These are phyloP conservation scores for Phytopythium mirpurense DNA, from an alignment of 352 stramenopile species.

Conservation along the genomic window DNA sequence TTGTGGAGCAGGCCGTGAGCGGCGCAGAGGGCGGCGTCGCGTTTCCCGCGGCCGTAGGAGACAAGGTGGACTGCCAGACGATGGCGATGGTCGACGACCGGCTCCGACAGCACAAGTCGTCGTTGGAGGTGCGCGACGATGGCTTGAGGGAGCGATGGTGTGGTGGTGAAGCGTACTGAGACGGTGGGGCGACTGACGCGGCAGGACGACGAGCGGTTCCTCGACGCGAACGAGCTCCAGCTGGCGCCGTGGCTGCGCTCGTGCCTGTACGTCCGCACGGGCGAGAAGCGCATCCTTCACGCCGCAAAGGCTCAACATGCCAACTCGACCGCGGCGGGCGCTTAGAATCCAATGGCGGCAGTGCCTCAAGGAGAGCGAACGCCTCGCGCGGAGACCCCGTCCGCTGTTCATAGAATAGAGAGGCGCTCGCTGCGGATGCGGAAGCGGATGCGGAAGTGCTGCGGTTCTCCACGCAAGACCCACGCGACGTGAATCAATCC, in stretches of 20 bases:
- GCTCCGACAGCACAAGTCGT: constrained; percentile 20
- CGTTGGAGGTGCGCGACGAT: constrained; percentile 22
- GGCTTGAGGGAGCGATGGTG: constrained; percentile 1
- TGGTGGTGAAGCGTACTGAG: constrained; percentile 1
- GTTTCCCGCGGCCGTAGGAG: constrained; percentile 22
- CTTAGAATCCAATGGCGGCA: no score
- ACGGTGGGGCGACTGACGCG: not conserved
- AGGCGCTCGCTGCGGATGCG: not conserved
- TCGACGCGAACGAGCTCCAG: constrained; percentile 31
- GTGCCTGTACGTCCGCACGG: constrained; percentile 61
- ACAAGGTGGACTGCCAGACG: constrained; percentile 22
- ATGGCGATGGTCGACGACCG: constrained; percentile 11
- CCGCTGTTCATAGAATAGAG: constrained; percentile 7
- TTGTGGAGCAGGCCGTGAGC: not conserved
- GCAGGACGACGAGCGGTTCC: constrained; percentile 49
- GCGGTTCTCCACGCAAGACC: not conserved
- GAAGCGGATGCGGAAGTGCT: no score
- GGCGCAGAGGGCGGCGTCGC: constrained; percentile 7
- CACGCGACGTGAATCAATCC: not conserved
- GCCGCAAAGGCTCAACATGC: constrained; percentile 15
- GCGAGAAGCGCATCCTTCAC: constrained; percentile 47
- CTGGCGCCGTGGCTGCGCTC: constrained; percentile 61
- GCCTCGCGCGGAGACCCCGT: not conserved
- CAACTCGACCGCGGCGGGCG: not conserved
- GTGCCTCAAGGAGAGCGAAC: not conserved